Percentiles rank a stretch among this genome's conserved stretches.
These are phyloP conservation scores for Tetrahymena elliotti DNA, from an alignment of 73 alveolate genomes.

Conservation along the genomic window DNA sequence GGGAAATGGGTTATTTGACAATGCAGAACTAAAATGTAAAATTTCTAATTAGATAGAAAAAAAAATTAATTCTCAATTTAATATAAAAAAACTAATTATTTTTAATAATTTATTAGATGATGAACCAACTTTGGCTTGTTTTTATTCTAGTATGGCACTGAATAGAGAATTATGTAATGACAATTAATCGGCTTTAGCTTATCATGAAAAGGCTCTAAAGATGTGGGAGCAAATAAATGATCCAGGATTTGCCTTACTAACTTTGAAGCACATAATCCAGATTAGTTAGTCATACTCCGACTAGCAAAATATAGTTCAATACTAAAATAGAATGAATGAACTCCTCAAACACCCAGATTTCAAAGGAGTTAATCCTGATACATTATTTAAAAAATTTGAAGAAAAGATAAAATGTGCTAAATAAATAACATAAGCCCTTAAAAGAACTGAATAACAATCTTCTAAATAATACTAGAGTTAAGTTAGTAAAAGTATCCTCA, in stretches of 20 bases:
- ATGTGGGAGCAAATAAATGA: conserved; percentile 18
- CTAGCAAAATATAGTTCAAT: neutral
- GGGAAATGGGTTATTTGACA: conserved; percentile 35
- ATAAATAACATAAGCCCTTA: neutral
- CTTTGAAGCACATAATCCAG: conserved; percentile 1
- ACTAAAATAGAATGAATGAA: neutral
- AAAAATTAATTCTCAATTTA: neutral
- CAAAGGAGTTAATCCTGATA: conserved; percentile 23
- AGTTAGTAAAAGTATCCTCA: neutral
- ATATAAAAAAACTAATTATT: neutral
- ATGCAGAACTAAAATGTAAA: conserved; percentile 26
- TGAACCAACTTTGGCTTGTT: conserved; percentile 21
- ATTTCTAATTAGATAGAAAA: neutral
- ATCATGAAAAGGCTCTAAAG: conserved; percentile 23
- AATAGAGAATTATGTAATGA: conserved; percentile 30
- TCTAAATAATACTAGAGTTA: neutral
- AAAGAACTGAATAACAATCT: neutral
- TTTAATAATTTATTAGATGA: conserved; percentile 24
- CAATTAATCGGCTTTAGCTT: neutral
- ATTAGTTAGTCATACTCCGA: neutral
- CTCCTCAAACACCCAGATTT: conserved; percentile 8
- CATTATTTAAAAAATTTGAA: conserved; percentile 30
- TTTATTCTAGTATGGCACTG: conserved; percentile 27
- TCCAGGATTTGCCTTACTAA: conserved; percentile 15
- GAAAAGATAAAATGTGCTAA: conserved; percentile 29